A percentile compares a stretch with the other conserved stretches of the same genome.
phyloP scores from a whole-genome alignment of 2,329 filamentous ascomycete species.

The Clarireedia homoeocarpa region DNA sequence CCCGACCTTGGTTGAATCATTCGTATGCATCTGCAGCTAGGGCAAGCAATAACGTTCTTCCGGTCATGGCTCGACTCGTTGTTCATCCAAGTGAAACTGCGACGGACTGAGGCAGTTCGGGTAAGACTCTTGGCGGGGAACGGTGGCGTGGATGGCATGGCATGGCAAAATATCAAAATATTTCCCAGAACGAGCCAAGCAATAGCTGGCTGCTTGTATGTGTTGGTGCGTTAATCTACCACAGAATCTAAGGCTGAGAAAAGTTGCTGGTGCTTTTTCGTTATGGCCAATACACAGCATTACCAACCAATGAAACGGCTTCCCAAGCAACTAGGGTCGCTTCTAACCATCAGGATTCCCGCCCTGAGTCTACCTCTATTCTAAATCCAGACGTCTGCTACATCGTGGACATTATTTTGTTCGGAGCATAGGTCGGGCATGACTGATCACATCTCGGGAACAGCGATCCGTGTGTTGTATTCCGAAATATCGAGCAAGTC shows the following conservation, averaged over 20 bases:
- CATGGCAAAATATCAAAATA: too few relatives aligned
- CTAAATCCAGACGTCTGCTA: too few relatives aligned
- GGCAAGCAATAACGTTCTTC: constrained; percentile 1
- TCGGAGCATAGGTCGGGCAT: not conserved
- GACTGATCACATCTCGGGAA: not conserved
- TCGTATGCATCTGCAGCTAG: not conserved
- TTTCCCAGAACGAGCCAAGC: too few relatives aligned
- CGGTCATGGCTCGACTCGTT: not conserved
- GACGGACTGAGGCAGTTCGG: not conserved
- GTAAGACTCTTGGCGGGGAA: not conserved
- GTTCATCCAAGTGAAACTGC: not conserved
- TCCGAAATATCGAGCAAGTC: constrained; percentile 7
- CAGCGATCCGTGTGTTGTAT: constrained; percentile 8
- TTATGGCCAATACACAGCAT: not conserved
- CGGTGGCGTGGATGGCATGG: not conserved
- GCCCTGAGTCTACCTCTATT: too few relatives aligned
- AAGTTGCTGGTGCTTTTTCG: too few relatives aligned
- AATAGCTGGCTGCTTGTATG: too few relatives aligned
- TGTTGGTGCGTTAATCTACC: too few relatives aligned
- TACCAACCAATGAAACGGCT: not conserved
- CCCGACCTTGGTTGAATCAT: constrained; percentile 2
- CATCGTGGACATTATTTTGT: too few relatives aligned
- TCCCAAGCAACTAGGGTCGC: not conserved
- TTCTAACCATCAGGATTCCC: not conserved
- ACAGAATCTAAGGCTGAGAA: too few relatives aligned